phyloP scores from a whole-genome alignment of 306 rosid genomes.

The Casuarina equisetifolia region DNA sequence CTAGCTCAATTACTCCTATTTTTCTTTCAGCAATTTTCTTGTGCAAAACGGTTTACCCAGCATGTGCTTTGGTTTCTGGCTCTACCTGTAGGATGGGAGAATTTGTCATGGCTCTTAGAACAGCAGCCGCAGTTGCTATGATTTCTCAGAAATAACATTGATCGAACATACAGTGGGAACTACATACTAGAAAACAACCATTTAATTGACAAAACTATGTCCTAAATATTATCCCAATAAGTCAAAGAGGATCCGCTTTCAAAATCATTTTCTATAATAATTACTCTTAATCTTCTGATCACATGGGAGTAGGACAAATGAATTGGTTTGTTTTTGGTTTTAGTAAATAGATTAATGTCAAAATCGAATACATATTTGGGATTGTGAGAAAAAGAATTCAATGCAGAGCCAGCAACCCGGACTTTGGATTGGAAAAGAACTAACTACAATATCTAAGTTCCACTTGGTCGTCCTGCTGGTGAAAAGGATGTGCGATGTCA shows the following conservation, averaged over 20 bases:
- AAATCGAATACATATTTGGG: constrained; percentile 28
- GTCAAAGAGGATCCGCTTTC: constrained; percentile 33
- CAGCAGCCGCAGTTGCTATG: neutral
- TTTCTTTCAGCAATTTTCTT: constrained; percentile 10
- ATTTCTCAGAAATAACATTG: constrained; percentile 7
- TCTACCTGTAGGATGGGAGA: neutral
- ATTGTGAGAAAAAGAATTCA: constrained; percentile 18
- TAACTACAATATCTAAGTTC: constrained; percentile 26
- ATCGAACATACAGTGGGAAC: neutral
- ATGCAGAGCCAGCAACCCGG: constrained; percentile 18
- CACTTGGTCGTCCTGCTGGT: constrained; percentile 11
- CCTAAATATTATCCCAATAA: neutral
- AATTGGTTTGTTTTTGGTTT: constrained; percentile 8
- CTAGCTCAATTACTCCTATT: neutral
- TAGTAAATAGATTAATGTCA: constrained; percentile 29
- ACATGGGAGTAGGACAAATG: constrained; percentile 15
- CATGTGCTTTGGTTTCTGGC: neutral
- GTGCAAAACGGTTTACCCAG: neutral
- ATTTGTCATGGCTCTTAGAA: neutral
- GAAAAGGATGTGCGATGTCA: constrained; percentile 30
- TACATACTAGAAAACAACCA: neutral
- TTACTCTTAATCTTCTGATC: constrained; percentile 13
- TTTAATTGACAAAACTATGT: neutral
- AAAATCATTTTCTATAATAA: constrained; percentile 12
- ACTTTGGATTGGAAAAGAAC: constrained; percentile 14